phyloP scores from a whole-genome alignment of 768 basidiomycete species.

The Trametes punicea region DNA sequence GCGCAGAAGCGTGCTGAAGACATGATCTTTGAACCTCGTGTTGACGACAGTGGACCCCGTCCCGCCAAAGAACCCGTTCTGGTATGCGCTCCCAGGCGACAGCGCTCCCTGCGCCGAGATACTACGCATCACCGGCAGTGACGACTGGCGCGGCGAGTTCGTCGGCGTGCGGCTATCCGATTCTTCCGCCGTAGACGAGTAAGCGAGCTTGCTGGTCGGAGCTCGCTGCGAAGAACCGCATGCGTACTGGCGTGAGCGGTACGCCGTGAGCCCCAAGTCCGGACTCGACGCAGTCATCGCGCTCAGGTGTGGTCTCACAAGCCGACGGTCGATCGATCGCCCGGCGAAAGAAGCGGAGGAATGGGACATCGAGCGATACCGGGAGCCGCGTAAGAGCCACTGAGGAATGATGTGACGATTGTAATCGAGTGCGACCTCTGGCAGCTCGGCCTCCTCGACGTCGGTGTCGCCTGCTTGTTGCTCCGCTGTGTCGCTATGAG shows the following conservation, averaged over 20 bases:
- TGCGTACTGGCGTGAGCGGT: conserved; percentile 1
- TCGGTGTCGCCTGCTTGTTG: conserved; percentile 43
- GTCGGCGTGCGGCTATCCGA: conserved; percentile 24
- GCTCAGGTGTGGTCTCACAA: conserved; percentile 42
- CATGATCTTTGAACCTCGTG: conserved; percentile 90
- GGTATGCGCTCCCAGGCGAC: conserved; percentile 15
- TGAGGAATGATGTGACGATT: conserved; percentile 97
- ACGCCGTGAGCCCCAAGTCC: conserved; percentile 44
- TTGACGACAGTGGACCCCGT: conserved; percentile 93
- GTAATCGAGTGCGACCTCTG: conserved; percentile 88
- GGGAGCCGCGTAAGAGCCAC: conserved; percentile 69
- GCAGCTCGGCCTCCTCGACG: conserved; percentile 75
- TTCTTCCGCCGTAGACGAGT: conserved; percentile 24
- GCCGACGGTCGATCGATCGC: conserved; percentile 29
- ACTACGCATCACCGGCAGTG: not conserved
- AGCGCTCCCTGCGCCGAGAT: conserved; percentile 8
- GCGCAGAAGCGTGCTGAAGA: conserved; percentile 85
- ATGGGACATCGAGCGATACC: conserved; percentile 44
- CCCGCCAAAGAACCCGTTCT: conserved; percentile 68
- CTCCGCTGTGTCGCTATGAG: conserved; percentile 8
- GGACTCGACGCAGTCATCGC: conserved; percentile 68
- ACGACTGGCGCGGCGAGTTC: conserved; percentile 27
- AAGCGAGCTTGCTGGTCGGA: conserved; percentile 23
- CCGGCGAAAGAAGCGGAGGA: conserved; percentile 31
- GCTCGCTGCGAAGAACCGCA: conserved; percentile 12